Conservation (phyloP, 192 early-diverging fungal genomes). For the Coemansia pectinata region DNA sequence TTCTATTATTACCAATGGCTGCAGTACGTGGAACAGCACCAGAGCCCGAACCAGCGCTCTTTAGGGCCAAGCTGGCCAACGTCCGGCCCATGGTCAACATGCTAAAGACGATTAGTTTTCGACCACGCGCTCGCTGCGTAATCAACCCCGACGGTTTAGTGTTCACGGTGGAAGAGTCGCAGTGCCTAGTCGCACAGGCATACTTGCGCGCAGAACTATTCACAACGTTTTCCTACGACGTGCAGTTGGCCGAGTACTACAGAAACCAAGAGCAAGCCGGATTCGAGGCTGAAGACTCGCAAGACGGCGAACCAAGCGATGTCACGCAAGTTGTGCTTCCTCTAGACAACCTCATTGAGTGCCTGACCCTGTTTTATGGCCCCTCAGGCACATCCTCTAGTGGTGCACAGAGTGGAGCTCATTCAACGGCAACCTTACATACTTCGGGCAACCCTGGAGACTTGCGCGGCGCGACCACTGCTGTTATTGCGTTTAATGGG, state of each 20-base stretch:
- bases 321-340: conserved; percentile 35
- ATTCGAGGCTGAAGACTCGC: conserved; percentile 3
- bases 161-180: conserved; percentile 48
- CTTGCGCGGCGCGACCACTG: conserved; percentile 47
- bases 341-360: conserved; percentile 49
- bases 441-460: conserved; percentile 21
- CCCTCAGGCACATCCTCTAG: conserved; percentile 13
- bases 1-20: not conserved
- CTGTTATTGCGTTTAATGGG: conserved; percentile 36
- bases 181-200: conserved; percentile 47
- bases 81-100: conserved; percentile 57
- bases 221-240: conserved; percentile 36
- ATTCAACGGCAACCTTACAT: conserved; percentile 13
- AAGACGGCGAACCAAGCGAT: conserved; percentile 14
- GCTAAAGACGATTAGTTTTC: conserved; percentile 53
- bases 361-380: conserved; percentile 49
- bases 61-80: conserved; percentile 49
- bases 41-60: conserved; percentile 14
- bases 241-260: conserved; percentile 10
- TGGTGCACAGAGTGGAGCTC: conserved; percentile 1
- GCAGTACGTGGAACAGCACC: not conserved
- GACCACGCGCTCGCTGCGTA: conserved; percentile 33
- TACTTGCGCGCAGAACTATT: conserved; percentile 41
- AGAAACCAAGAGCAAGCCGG: conserved; percentile 3
- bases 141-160: conserved; percentile 42